Percentiles rank a stretch among this genome's conserved stretches.
phyloP scores from a whole-genome alignment of 345 rosid species.

The Hypericum androsaemum region DNA sequence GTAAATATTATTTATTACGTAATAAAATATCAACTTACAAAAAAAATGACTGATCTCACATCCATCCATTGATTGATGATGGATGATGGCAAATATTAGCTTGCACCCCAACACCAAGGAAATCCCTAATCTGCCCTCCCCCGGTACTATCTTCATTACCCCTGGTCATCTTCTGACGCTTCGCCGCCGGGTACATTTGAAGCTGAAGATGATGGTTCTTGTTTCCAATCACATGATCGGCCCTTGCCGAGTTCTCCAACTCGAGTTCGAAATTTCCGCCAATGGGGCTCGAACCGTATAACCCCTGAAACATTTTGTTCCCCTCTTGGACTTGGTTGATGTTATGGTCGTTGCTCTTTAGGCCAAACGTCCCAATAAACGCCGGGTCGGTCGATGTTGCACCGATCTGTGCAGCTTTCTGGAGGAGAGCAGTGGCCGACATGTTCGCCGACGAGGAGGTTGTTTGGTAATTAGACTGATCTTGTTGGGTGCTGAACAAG shows the following conservation, averaged over 20 bases:
- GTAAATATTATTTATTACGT: too few relatives aligned
- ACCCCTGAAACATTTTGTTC: constrained; percentile 38
- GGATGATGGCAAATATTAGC: constrained; percentile 37
- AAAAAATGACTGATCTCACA: constrained; percentile 18
- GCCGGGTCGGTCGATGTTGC: constrained; percentile 44
- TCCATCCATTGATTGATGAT: constrained; percentile 64
- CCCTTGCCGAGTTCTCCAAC: not conserved
- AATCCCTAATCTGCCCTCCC: constrained; percentile 87
- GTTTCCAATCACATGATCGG: constrained; percentile 22
- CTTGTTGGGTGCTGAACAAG: constrained; percentile 47
- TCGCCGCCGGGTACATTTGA: constrained; percentile 35
- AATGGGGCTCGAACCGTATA: constrained; percentile 23
- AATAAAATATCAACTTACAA: too few relatives aligned
- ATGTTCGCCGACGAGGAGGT: constrained; percentile 35
- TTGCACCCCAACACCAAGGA: constrained; percentile 74
- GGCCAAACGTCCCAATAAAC: constrained; percentile 40
- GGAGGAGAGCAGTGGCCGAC: constrained; percentile 94
- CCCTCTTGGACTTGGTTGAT: constrained; percentile 26
- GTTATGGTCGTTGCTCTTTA: constrained; percentile 23
- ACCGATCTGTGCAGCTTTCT: constrained; percentile 88
- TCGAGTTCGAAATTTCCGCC: constrained; percentile 16
- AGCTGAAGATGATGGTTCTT: constrained; percentile 20
- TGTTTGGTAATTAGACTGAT: constrained; percentile 17
- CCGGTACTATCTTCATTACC: constrained; percentile 18
- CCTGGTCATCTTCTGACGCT: constrained; percentile 36